Base-by-base conservation (phyloP, 2,329 filamentous ascomycete species). In the Metarhizium robertsii region DNA sequence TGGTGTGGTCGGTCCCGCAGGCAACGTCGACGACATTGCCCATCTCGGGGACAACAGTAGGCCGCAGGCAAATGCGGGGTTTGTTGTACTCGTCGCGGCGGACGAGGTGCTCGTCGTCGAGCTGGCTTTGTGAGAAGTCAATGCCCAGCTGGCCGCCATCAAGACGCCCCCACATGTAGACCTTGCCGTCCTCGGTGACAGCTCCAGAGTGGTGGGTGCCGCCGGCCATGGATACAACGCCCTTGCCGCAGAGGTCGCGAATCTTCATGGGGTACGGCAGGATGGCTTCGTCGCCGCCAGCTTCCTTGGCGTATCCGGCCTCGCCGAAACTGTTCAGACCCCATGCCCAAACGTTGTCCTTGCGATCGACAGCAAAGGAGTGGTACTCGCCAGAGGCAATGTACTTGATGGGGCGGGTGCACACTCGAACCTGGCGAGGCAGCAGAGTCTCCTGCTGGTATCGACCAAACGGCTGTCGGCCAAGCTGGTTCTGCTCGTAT, bases 301-400 rank as follows among this genome's bases (percentile, higher is more conserved):
- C 75, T 56, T 88, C 79, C 53, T 79, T 75, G 52, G 76, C 75
- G 53, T 88, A 82, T 4, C 74, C 90, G 16, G 88, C 88, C 73
- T 95, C 86, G 59, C 86, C 88, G 69, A 88, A 95, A 71, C 88
- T 91, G 78, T 95, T 95, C 34, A 92, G 75, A 29, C 91, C 90
- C 90, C 90, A 95, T 0, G 85, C 81, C 71, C 84, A 94, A 36
- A 92, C 86, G 34, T 81, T 78, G 43, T 85, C 88, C 14, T 81
- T 79, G 56, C 81, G 79, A 69, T 87, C 83, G 50, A 95, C 77
- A 18, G 89, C 89, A 62, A 95, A 92, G 62, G 85, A 88, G 74
- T 95, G 89, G 71, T 92, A 92, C 14, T 86, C 82, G 48, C 90
- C 90, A 60, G 82, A 84, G 18, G 79, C 80, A 51, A 75, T 67